Percentiles rank a stretch among this genome's conserved stretches.
phyloP scores from a whole-genome alignment of 306 rosid species.

The Gynostemma pentaphyllum region DNA sequence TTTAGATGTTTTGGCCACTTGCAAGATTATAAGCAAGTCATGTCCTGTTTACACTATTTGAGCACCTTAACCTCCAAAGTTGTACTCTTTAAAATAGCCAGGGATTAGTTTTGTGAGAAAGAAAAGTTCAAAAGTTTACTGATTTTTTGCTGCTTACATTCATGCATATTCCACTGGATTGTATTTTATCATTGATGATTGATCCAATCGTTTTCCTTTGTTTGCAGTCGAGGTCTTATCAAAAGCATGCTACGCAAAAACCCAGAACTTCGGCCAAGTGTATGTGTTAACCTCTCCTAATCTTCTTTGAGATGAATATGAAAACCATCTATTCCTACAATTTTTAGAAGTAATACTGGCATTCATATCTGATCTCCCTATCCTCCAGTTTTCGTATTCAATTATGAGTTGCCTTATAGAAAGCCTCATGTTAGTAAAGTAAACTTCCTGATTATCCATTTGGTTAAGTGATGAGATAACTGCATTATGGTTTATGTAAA shows the following conservation, averaged over 20 bases:
- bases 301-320: background rate
- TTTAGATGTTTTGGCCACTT: too few relatives aligned
- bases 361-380: background rate
- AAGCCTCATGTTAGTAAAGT: background rate
- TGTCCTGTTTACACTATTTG: background rate
- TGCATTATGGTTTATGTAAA: too few relatives aligned
- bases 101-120: too few relatives aligned
- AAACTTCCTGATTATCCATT: too few relatives aligned
- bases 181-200: too few relatives aligned
- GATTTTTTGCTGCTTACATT: too few relatives aligned
- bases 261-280: slow-evolving; percentile 96
- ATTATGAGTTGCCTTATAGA: background rate
- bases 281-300: slow-evolving; percentile 37
- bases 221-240: slow-evolving; percentile 83
- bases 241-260: slow-evolving; percentile 99
- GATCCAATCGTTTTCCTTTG: slow-evolving; percentile 11
- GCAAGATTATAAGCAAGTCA: background rate
- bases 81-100: too few relatives aligned
- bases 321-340: background rate
- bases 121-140: too few relatives aligned
- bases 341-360: background rate
- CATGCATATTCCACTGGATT: too few relatives aligned
- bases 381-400: background rate
- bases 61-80: background rate
- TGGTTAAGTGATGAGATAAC: too few relatives aligned